Evolutionary conservation across 2,329 filamentous ascomycete genomes (phyloP), one percentile per base, ranked within the genome.

Genomic region (Scedosporium apiospermum): DNA sequence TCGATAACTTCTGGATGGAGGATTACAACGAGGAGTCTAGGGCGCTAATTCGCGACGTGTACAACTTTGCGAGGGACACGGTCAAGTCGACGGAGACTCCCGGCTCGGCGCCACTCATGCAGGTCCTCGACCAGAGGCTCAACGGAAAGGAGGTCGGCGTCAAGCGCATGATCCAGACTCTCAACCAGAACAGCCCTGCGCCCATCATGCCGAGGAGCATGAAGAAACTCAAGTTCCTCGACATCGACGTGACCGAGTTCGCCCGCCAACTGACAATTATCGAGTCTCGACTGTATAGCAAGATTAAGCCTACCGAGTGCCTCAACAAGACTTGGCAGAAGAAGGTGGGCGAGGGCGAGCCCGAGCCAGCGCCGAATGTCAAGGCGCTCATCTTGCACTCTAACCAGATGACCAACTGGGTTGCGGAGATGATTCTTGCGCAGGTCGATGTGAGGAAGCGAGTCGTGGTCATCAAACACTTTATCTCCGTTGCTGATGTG

Each of bases 301-400:
- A 96, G 77, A 96, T 99, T 74, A 93, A 93, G 74, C 90, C 93
- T 0, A 95, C 91, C 0, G 95, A 99, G 74, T 98, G 93, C 73
- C 79, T 99, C 65, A 97, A 96, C 77, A 99, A 99, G 81, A 97
- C 93, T 4, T 99, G 95, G 95, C 92, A 96, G 76, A 98, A 96
- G 83, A 97, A 97, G 79, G 81, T 96, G 64, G 83, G 79, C 7
- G 89, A 93, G 41, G 88, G 88, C 64, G 89, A 93, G 65, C 84
- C 88, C 5, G 92, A 96, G 69, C 90, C 93, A 41, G 93, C 95
- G 9, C 86, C 91, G 0, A 98, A 99, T 69, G 91, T 99, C 68
- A 97, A 98, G 76, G 90, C 92, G 9, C 82, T 99, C 65, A 99
- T 99, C 76, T 80, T 98, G 61, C 95, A 99, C 76, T 98, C 95